Percentiles rank a stretch among this genome's conserved stretches.
phyloP scores from a whole-genome alignment of 495 filamentous ascomycete genomes.

The Geopyxis carbonaria region DNA sequence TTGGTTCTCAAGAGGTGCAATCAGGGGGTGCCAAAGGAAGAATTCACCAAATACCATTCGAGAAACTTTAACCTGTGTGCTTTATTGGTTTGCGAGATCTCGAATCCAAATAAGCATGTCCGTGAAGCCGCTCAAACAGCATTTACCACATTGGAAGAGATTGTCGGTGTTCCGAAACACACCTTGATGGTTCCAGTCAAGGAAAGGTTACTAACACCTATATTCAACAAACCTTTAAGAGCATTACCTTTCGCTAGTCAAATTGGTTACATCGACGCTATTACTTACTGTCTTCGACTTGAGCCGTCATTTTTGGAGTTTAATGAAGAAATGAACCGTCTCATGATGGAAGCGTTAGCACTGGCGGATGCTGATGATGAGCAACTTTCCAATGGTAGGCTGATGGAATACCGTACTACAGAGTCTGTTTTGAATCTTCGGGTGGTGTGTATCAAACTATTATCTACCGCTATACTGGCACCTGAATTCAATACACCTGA shows the following conservation, averaged over 20 bases:
- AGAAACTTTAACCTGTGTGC: slow-evolving; percentile 58
- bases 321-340: slow-evolving; percentile 72
- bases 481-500: slow-evolving; percentile 64
- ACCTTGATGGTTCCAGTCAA: slow-evolving; percentile 76
- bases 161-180: slow-evolving; percentile 57
- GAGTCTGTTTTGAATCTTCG: slow-evolving; percentile 81
- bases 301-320: slow-evolving; percentile 75
- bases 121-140: slow-evolving; percentile 66
- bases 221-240: slow-evolving; percentile 85
- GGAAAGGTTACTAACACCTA: slow-evolving; percentile 65
- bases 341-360: slow-evolving; percentile 82
- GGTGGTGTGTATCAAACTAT: slow-evolving; percentile 79
- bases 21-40: slow-evolving; percentile 53
- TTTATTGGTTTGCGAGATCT: slow-evolving; percentile 69
- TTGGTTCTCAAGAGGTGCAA: slow-evolving; percentile 59
- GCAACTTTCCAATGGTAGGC: slow-evolving; percentile 55
- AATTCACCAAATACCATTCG: slow-evolving; percentile 43
- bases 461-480: slow-evolving; percentile 84
- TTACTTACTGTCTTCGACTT: slow-evolving; percentile 78
- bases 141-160: slow-evolving; percentile 62
- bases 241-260: slow-evolving; percentile 83
- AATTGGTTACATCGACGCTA: slow-evolving; percentile 94
- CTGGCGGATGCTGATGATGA: slow-evolving; percentile 90
- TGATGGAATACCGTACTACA: slow-evolving; percentile 73
- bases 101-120: slow-evolving; percentile 88